Evolutionary conservation across 2,329 filamentous ascomycete genomes (phyloP), one percentile per base, ranked within the genome.

Genomic region (Gyromitra esculenta): DNA sequence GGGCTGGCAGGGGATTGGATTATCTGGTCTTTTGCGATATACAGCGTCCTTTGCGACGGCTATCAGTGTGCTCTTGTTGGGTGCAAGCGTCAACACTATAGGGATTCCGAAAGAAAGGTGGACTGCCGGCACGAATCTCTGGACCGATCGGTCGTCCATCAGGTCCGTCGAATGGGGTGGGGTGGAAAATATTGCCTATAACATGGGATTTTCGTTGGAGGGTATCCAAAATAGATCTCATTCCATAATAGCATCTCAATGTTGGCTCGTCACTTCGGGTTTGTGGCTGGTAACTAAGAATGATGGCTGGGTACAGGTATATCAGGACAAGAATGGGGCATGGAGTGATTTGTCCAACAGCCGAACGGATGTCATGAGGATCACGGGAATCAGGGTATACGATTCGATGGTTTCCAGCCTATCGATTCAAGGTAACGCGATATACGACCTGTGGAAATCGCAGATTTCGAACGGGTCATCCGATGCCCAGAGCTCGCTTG

Each of bases 41-140:
- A n/a, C 25, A 7, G 45, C 35, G 1, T 11, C 63, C 13, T 37
- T 66, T 25, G 63, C 63, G 8, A 66, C 48, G 1, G 15, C 63
- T 1, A 9, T 54, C 45, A 52, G 25, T 11, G 35, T 66, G 63
- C 63, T 66, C 45, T 18, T 66, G 9, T 5, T 66, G 11, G 63
- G 63, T 6, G 63, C 63, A 0, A 35, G 63, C 11, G 45, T 66
- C 13, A 66, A 66, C 5, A 66, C 63, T 37, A 66, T 66, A 8
- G 63, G 31, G 8, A 66, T 66, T 5, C 63, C 63, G 11, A 66
- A 66, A 48, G 45, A 66, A 35, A 66, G 63, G 13, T 66, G 63
- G 63, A 6, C 63, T 2, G 2, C 7, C 11, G 48, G 35, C 1
- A 54, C n/a, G n/a, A 45, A 66, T 7, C 45, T 66, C 1, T 66